A percentile compares a stretch with the other conserved stretches of the same genome.
phyloP scores from a whole-genome alignment of 106 monocot genomes.

The Acorus calamus region DNA sequence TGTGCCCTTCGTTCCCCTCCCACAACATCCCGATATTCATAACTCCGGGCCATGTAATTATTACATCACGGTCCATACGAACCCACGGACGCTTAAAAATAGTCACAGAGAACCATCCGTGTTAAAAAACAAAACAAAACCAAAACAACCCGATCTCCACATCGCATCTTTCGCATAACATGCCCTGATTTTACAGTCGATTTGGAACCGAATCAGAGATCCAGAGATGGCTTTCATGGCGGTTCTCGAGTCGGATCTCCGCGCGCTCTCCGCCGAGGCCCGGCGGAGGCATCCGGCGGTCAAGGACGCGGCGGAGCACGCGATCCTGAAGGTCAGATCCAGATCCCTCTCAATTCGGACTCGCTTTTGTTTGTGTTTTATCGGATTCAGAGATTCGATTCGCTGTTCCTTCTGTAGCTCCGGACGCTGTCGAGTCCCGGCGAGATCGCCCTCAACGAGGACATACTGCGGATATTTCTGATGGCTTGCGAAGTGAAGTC shows the following conservation, averaged over 20 bases:
- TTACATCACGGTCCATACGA: too few relatives aligned
- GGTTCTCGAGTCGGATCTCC: conserved; percentile 90
- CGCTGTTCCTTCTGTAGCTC: conserved; percentile 39
- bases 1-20: too few relatives aligned
- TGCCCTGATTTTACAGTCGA: too few relatives aligned
- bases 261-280: conserved; percentile 87
- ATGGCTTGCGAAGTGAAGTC: conserved; percentile 96
- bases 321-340: conserved; percentile 65
- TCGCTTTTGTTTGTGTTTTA: neutral
- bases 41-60: too few relatives aligned
- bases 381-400: neutral
- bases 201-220: too few relatives aligned
- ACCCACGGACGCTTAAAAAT: too few relatives aligned
- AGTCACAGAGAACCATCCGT: too few relatives aligned
- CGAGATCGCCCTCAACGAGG: conserved; percentile 83
- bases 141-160: too few relatives aligned
- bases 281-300: conserved; percentile 79
- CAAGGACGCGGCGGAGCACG: conserved; percentile 96
- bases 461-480: conserved; percentile 87
- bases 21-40: too few relatives aligned
- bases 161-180: too few relatives aligned
- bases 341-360: neutral
- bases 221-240: conserved; percentile 83
- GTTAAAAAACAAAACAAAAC: too few relatives aligned
- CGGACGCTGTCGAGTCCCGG: conserved; percentile 65